Evolutionary conservation across 768 basidiomycete species (phyloP).

Genomic region (Hypholoma sublateritium): DNA sequence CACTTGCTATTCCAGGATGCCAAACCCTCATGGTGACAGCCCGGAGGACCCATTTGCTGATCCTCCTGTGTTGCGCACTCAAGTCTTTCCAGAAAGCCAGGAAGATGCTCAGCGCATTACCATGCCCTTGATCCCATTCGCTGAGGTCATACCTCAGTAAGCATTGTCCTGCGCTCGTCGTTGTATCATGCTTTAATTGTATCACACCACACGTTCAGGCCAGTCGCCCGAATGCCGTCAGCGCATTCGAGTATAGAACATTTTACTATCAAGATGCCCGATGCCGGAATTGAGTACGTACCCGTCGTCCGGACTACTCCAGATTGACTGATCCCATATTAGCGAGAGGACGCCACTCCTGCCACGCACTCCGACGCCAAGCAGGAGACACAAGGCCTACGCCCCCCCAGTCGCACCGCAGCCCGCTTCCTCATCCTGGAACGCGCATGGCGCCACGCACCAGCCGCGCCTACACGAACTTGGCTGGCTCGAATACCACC

Average conservation of each 20-base stretch:
- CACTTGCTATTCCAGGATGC: constrained; percentile 9
- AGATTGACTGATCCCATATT: constrained; percentile 10
- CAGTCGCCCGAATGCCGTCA: constrained; percentile 12
- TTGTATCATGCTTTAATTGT: neutral
- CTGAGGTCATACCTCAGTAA: constrained; percentile 37
- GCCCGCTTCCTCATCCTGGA: constrained; percentile 15
- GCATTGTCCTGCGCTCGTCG: neutral
- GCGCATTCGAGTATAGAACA: constrained; percentile 14
- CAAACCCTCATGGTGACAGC: constrained; percentile 18
- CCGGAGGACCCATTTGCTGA: constrained; percentile 33
- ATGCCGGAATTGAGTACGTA: constrained; percentile 29
- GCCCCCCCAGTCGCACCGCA: constrained; percentile 10
- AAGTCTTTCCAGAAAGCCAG: constrained; percentile 20
- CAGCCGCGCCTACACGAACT: constrained; percentile 36
- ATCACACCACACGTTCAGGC: constrained; percentile 20
- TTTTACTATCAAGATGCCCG: constrained; percentile 5
- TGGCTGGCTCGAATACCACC: constrained; percentile 74
- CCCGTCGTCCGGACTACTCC: neutral
- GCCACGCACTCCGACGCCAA: constrained; percentile 15
- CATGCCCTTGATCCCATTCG: constrained; percentile 44
- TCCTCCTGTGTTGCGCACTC: constrained; percentile 26
- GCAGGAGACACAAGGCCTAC: constrained; percentile 7
- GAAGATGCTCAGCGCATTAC: constrained; percentile 26
- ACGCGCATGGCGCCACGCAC: constrained; percentile 18
- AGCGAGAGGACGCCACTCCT: constrained; percentile 24